A percentile compares a stretch with the other conserved stretches of the same genome.
phyloP scores from a whole-genome alignment of 1,284 basidiomycete genomes.

The Ganoderma resinaceum region DNA sequence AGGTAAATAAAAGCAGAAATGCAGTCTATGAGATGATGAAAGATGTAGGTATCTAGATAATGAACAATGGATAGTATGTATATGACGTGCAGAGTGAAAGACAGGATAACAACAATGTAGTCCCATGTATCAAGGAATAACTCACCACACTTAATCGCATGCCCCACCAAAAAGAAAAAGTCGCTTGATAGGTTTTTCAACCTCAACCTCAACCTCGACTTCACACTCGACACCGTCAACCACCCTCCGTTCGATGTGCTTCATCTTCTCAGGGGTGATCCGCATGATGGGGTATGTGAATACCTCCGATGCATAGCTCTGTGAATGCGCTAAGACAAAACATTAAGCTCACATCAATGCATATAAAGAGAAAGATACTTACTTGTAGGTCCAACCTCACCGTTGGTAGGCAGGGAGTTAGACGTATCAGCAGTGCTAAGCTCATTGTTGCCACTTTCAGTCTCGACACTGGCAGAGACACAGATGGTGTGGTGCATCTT shows the following conservation, averaged over 20 bases:
- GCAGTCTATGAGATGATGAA: too few species aligned
- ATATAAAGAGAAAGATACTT: conserved; percentile 9
- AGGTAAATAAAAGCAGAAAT: too few species aligned
- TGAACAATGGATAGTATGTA: conserved; percentile 28
- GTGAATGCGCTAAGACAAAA: conserved; percentile 57
- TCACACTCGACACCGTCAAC: conserved; percentile 60
- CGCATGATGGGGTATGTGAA: conserved; percentile 71
- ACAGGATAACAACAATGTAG: conserved; percentile 12
- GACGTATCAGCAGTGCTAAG: conserved; percentile 24
- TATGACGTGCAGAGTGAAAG: conserved; percentile 13
- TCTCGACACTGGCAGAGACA: conserved; percentile 37
- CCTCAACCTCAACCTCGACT: conserved; percentile 57
- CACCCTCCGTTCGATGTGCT: conserved; percentile 50
- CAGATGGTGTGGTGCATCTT: conserved; percentile 50
- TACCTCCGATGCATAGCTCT: conserved; percentile 70
- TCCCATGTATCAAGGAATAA: conserved; percentile 18
- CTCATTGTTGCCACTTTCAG: conserved; percentile 49
- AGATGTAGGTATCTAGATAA: conserved; percentile 31
- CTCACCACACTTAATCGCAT: conserved; percentile 20
- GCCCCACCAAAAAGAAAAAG: too few species aligned
- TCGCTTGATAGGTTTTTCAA: conserved; percentile 50
- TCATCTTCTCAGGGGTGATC: conserved; percentile 60
- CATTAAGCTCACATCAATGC: conserved; percentile 21
- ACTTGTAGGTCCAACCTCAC: conserved; percentile 41
- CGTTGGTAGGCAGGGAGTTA: conserved; percentile 27